Base-by-base conservation (phyloP, 139 green algal species). In the Picochlorum sp. region DNA sequence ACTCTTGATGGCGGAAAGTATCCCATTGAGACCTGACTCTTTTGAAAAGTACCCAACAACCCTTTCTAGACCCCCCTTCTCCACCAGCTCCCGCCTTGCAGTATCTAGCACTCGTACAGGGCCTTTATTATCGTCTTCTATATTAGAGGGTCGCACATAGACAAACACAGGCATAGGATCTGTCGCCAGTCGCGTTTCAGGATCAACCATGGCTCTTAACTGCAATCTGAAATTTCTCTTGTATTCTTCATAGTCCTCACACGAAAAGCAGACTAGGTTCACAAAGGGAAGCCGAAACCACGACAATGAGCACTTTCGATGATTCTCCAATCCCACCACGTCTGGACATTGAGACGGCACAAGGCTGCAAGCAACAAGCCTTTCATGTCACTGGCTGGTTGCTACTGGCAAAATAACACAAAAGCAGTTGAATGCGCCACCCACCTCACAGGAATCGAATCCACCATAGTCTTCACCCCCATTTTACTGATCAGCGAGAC, bases 271-370 rank as follows among this genome's bases (percentile, higher is more conserved):
- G 8, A 92, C 61, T 2, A 92, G 37, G 20, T 82, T 65, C 5
- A 64, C 81, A 53, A 78, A 82, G 0, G 85, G 85, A 52, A 79
- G 84, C 22, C 85, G 70, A 64, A 90, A 92, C 84, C 84, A 93
- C 4, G 83, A 79, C 4, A 86, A 74, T 14, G 80, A 62, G 50
- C 67, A 81, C 56, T 84, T 55, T 0, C 67, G 53, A 50, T 78
- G 77, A 26, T 81, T 77, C 47, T 74, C 71, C 33, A 91, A 67
- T 9, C 65, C 64, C 43, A 69, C 25, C 22, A 91, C 41, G 4
- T 69, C 67, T 32, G 69, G 65, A 50, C 86, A 81, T 12, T 37
- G 57, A 7, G 60, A 20, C 18, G 52, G 53, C 18, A 59, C 7
- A 18, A 59, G 18, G 12, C 52, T 59, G 52, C n/a, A 59, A 59